Conservation (phyloP, 169 alveolate genomes). For the Eimeria praecox region DNA sequence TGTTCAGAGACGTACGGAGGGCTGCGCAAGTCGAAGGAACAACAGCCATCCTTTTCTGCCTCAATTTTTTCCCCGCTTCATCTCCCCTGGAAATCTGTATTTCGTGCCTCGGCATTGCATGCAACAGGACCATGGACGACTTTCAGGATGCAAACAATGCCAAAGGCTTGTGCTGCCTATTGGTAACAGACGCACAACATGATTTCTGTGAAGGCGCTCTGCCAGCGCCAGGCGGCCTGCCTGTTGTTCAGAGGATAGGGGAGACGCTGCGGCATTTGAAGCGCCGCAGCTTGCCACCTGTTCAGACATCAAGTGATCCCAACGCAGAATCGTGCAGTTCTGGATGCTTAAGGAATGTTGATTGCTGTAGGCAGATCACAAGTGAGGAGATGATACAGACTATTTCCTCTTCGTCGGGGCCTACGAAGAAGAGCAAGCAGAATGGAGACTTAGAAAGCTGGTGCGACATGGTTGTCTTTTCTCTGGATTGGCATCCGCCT, state of each 20-base stretch:
- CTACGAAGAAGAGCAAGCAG: background rate
- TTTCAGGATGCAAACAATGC: background rate
- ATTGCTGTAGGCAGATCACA: background rate
- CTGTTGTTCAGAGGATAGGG: constrained; percentile 19
- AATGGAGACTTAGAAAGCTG: background rate
- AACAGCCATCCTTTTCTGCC: background rate
- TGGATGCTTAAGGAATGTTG: background rate
- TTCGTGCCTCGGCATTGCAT: background rate
- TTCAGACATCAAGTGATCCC: background rate
- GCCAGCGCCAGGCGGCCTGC: constrained; percentile 42
- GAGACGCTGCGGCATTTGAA: constrained; percentile 1
- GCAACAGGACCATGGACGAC: background rate
- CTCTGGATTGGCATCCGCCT: constrained; percentile 78
- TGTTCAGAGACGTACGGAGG: background rate
- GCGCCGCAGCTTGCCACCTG: background rate
- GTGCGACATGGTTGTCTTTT: constrained; percentile 58
- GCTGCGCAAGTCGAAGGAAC: background rate
- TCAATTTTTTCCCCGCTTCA: background rate
- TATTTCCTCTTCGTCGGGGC: background rate
- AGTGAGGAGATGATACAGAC: background rate
- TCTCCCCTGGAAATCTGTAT: background rate
- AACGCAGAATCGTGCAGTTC: background rate
- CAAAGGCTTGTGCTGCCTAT: constrained; percentile 25
- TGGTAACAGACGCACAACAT: constrained; percentile 67
- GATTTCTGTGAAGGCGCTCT: constrained; percentile 81